These are phyloP conservation scores for Alternaria rosae DNA, from an alignment of 2,329 filamentous ascomycete genomes.

Conservation along the genomic window DNA sequence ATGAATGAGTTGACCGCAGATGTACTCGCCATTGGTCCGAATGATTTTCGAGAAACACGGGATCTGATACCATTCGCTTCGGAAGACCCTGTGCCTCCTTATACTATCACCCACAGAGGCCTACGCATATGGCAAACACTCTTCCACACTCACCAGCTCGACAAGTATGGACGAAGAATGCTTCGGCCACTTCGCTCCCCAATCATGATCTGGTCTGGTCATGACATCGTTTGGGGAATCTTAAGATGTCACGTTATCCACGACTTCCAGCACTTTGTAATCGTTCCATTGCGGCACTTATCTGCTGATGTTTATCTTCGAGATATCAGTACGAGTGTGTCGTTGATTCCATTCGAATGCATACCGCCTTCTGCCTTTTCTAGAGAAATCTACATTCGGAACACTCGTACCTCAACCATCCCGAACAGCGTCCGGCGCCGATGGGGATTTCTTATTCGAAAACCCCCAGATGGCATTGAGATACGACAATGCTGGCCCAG, in stretches of 20 bases:
- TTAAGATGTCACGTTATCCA: not conserved
- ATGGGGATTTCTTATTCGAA: constrained; percentile 21
- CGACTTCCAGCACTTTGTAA: not conserved
- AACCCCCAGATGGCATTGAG: not conserved
- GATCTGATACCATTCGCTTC: constrained; percentile 13
- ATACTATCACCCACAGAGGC: constrained; percentile 21
- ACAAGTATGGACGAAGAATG: not conserved
- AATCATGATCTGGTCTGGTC: not conserved
- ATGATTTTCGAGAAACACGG: constrained; percentile 17
- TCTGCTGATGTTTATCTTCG: constrained; percentile 12
- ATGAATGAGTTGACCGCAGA: not conserved
- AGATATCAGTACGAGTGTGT: constrained; percentile 12
- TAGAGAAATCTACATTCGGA: constrained; percentile 23
- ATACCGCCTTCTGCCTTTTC: not conserved
- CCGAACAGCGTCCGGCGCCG: constrained; percentile 7
- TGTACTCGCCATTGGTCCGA: constrained; percentile 17
- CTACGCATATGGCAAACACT: constrained; percentile 19
- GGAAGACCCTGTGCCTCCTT: constrained; percentile 14
- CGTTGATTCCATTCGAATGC: not conserved
- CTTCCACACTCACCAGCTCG: not conserved
- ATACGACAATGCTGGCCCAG: not conserved
- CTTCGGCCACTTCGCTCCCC: constrained; percentile 1
- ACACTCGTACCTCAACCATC: constrained; percentile 9
- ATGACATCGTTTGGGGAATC: not conserved
- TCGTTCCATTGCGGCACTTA: not conserved